These are phyloP conservation scores for grape (Vitis vinifera) DNA, from an alignment of 164 flowering plant genomes.

Conservation along the genomic window DNA sequence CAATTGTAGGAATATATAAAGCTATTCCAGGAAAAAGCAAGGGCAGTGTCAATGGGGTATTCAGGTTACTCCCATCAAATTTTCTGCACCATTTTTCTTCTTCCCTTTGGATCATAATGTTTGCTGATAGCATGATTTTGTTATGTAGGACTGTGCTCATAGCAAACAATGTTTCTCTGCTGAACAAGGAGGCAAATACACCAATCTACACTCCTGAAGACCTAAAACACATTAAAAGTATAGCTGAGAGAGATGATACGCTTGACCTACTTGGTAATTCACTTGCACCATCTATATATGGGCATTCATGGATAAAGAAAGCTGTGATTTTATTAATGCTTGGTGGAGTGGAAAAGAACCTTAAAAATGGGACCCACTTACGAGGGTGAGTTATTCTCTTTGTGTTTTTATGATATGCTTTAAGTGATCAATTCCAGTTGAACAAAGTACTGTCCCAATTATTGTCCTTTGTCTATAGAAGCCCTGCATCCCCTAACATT, in stretches of 20 bases:
- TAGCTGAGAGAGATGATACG: slow-evolving; percentile 73
- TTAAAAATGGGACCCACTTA: slow-evolving; percentile 94
- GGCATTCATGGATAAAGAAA: slow-evolving; percentile 97
- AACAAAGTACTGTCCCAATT: not conserved
- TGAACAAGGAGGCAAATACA: slow-evolving; percentile 94
- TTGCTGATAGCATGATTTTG: slow-evolving; percentile 8
- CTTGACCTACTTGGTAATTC: slow-evolving; percentile 92
- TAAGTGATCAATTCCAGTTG: not conserved
- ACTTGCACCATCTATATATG: slow-evolving; percentile 97
- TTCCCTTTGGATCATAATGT: not conserved
- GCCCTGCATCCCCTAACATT: too few species aligned
- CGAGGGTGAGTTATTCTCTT: slow-evolving; percentile 66
- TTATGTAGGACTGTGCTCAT: slow-evolving; percentile 82
- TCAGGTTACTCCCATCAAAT: slow-evolving; percentile 53
- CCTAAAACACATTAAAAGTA: slow-evolving; percentile 67
- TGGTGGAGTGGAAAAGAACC: slow-evolving; percentile 93
- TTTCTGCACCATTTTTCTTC: not conserved
- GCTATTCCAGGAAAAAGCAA: slow-evolving; percentile 94
- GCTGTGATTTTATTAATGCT: slow-evolving; percentile 94
- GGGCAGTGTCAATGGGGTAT: slow-evolving; percentile 95
- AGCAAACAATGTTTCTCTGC: slow-evolving; percentile 86
- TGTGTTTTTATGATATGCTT: not conserved
- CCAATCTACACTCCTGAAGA: slow-evolving; percentile 75
- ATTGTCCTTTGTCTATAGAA: not conserved
- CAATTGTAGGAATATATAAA: slow-evolving; percentile 89